Base-by-base conservation (phyloP, 768 basidiomycete genomes). In the Suillus weaverae region DNA sequence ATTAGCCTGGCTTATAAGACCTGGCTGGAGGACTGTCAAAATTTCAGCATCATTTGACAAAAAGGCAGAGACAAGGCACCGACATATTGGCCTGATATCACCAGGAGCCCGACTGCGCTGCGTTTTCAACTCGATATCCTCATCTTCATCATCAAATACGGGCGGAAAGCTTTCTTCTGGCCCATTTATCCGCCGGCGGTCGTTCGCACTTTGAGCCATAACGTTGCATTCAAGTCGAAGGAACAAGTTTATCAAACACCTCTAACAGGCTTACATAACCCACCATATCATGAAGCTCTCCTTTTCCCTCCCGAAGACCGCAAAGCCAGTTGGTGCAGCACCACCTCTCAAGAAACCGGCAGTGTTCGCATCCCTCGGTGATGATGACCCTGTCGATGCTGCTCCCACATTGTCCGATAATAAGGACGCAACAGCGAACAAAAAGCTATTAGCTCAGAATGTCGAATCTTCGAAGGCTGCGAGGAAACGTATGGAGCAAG, bases 1-100 rank as follows among this genome's bases (percentile, higher is more conserved):
- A 72, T 95, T 96, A 1, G 97, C 97, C 77, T 97, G 95, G 66
- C 80, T 90, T 62, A 97, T 94, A 16, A 99, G 80, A 10, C 95
- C 95, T 35, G 94, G 88, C 73, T 95, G 89, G 56, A 99, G 79
- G 77, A 93, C 96, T 99, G 68, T 62, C 65, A 66, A 56, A 35
- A 60, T 61, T 56, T 55, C 50, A 63, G 62, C 60, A 67, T 46
- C 57, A 51, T 62, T 39, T 68, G 66, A 46, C 36, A 35, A 38
- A 59, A 46, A 11, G 7, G 32, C 62, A 60, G 60, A 57, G 53
- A 33, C 36, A 53, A 43, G 20, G 41, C 16, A 22, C 10, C 10
- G 76, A 97, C 97, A 98, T 65, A 98, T 93, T 20, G 92, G 91
- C 69, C 95, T 83, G 63, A 96, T 88, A 65, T 94, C 91, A 48